Percentiles rank a stretch among this genome's conserved stretches.
phyloP scores from a whole-genome alignment of 495 filamentous ascomycete genomes.

The Darksidea phi region DNA sequence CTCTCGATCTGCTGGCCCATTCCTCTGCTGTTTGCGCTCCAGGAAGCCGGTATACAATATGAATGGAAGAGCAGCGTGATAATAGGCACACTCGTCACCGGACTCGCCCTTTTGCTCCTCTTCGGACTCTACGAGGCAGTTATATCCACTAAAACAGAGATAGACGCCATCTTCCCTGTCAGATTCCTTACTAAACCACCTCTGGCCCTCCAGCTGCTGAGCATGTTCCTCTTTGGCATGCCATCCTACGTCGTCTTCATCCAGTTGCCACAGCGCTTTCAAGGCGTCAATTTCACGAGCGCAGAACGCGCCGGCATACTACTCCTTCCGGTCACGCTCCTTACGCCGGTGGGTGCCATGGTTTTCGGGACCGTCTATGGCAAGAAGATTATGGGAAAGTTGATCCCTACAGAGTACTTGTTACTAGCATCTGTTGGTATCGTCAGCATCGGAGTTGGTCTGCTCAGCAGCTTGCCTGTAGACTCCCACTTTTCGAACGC shows the following conservation, averaged over 20 bases:
- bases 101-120: constrained; percentile 8
- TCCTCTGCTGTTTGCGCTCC: constrained; percentile 32
- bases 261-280: constrained; percentile 36
- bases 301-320: constrained; percentile 30
- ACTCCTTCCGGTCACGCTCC: constrained; percentile 25
- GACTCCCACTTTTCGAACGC: not conserved
- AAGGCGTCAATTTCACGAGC: constrained; percentile 28
- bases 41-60: constrained; percentile 29
- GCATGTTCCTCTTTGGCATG: constrained; percentile 27
- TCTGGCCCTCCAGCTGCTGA: constrained; percentile 19
- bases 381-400: constrained; percentile 9
- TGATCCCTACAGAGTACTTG: constrained; percentile 14
- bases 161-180: constrained; percentile 27
- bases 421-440: constrained; percentile 14
- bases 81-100: constrained; percentile 27
- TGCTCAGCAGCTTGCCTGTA: constrained; percentile 24
- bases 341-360: constrained; percentile 28
- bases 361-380: not conserved
- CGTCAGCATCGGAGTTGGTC: constrained; percentile 23
- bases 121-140: constrained; percentile 26
- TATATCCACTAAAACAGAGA: constrained; percentile 18
- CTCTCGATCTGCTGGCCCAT: constrained; percentile 30
- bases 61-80: constrained; percentile 31
- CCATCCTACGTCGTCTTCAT: constrained; percentile 24
- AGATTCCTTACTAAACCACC: constrained; percentile 23